Evolutionary conservation across 2,329 filamentous ascomycete species (phyloP), one percentile per base, ranked within the genome.

Genomic region (Rhytidhysteron rufulum): DNA sequence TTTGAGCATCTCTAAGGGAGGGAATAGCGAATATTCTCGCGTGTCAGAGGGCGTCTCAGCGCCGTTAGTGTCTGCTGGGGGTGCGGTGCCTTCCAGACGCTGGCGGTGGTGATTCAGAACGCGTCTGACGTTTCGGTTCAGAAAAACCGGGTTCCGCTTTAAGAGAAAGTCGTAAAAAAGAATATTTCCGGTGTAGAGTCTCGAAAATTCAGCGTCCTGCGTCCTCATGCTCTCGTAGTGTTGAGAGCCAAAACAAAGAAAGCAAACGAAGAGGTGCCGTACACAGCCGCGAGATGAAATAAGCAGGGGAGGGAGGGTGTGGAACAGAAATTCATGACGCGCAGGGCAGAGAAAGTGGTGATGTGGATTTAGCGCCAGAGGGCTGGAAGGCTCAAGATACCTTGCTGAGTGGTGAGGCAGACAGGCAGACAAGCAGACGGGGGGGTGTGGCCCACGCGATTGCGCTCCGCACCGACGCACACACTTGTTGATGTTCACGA

Each of bases 1-100:
- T 9, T 48, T 39, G 17, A 65, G 37, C 48, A 63, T 59, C n/a
- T 57, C 46, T 32, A 32, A 47, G 16, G 40, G 56, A 27, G 48
- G 54, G 34, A 42, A 59, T 37, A 51, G 39, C 62, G 63, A 67
- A 5, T 31, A 40, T 2, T 31, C 16, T 13, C 30, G 31, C 19
- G 34, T 21, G 15, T 13, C 25, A 10, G 25, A 9, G 11, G 11
- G 13, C 21, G 34, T 37, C 15, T 19, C 17, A 27, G 30, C 25
- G 35, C 13, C 31, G 17, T n/a, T 16, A 30, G 9, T 13, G 31
- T 31, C 22, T n/a, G n/a, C n/a, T 17, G 13, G 13, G 31, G 20
- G 16, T n/a, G 34, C 40, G 18, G 8, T 21, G 20, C 32, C 20
- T 11, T 43, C 32, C 22, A 52, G 31, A 13, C 38, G 31, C 17